phyloP scores from a whole-genome alignment of 768 basidiomycete species.

The Boletus patriciae region DNA sequence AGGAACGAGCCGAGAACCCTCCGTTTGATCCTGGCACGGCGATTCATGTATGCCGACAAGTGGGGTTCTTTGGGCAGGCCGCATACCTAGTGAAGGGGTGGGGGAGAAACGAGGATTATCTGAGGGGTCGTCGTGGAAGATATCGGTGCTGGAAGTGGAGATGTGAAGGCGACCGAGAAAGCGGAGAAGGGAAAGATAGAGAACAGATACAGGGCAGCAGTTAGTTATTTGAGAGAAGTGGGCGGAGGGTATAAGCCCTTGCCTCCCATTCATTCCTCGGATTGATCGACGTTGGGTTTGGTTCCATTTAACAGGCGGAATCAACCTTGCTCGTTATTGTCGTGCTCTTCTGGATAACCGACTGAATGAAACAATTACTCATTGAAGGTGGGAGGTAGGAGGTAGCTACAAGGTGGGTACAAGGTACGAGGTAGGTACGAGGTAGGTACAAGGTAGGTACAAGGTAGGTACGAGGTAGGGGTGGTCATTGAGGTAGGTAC shows the following conservation, averaged over 20 bases:
- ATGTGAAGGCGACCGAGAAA: slow-evolving; percentile 13
- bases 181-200: slow-evolving; percentile 37
- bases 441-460: no score
- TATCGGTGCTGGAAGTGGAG: slow-evolving; percentile 42
- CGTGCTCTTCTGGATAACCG: slow-evolving; percentile 78
- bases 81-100: slow-evolving; percentile 91
- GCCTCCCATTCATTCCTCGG: background rate
- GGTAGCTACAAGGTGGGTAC: no score
- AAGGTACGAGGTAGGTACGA: no score
- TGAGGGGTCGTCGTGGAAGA: slow-evolving; percentile 95
- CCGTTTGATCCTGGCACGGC: slow-evolving; percentile 98
- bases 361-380: slow-evolving; percentile 77
- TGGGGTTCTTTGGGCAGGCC: slow-evolving; percentile 94
- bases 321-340: slow-evolving; percentile 83
- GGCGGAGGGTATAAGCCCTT: slow-evolving; percentile 71
- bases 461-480: no score
- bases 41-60: slow-evolving; percentile 94
- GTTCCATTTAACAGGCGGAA: slow-evolving; percentile 70
- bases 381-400: no score
- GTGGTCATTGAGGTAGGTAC: no score
- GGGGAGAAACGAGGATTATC: slow-evolving; percentile 87
- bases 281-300: background rate
- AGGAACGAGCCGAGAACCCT: slow-evolving; percentile 60
- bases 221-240: slow-evolving; percentile 75
- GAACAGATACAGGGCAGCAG: slow-evolving; percentile 63